phyloP scores from a whole-genome alignment of 257 asterid species.

The Prunella vulgaris region DNA sequence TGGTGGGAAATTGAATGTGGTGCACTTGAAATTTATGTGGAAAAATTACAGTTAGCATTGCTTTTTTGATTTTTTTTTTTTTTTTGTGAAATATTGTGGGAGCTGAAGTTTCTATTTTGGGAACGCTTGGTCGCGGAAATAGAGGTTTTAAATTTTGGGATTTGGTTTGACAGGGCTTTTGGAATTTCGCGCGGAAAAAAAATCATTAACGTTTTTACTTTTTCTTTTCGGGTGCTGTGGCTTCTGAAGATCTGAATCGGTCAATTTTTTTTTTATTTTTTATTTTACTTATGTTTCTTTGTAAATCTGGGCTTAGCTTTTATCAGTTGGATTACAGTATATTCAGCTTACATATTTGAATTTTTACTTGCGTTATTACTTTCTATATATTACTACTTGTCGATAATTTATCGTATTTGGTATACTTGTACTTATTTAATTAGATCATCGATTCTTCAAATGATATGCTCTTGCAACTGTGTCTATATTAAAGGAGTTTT shows the following conservation, averaged over 20 bases:
- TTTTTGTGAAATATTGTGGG: slow-evolving; percentile 6
- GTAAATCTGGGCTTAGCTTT: slow-evolving; percentile 22
- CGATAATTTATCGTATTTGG: slow-evolving; percentile 11
- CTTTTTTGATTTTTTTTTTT: not conserved
- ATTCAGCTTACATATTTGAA: not conserved
- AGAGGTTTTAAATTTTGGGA: slow-evolving; percentile 16
- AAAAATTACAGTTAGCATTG: not conserved
- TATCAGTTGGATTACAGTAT: not conserved
- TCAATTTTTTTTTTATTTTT: too few species aligned
- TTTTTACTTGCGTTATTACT: slow-evolving; percentile 1
- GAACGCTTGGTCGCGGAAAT: slow-evolving; percentile 22
- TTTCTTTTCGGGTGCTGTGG: slow-evolving; percentile 31
- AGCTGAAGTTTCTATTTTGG: slow-evolving; percentile 37
- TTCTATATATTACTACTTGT: slow-evolving; percentile 17
- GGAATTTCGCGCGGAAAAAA: slow-evolving; percentile 66
- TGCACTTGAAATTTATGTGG: not conserved
- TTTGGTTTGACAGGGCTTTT: slow-evolving; percentile 36
- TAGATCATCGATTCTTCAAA: slow-evolving; percentile 18
- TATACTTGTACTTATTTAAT: slow-evolving; percentile 16
- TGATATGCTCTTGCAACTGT: slow-evolving; percentile 15
- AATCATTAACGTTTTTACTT: slow-evolving; percentile 23
- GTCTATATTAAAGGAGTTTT: slow-evolving; percentile 10
- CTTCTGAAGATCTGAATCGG: slow-evolving; percentile 62
- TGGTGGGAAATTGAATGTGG: slow-evolving; percentile 4
- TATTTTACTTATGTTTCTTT: slow-evolving; percentile 16